Evolutionary conservation across 2,329 filamentous ascomycete genomes (phyloP).

Genomic region (Arthrobotrys iridis): DNA sequence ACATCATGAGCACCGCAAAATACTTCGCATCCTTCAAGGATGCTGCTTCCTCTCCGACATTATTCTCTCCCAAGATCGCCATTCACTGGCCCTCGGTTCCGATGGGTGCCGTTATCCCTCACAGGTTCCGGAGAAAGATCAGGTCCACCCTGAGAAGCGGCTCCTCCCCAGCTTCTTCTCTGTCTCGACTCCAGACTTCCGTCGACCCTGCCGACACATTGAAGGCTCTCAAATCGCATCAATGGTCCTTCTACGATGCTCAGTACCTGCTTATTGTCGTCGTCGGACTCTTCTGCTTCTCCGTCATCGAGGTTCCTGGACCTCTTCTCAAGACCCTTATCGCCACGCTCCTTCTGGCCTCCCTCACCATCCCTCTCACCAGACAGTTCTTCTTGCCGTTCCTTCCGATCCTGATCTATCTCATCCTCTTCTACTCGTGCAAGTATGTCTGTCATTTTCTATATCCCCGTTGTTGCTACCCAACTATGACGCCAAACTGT

Average conservation of each 20-base stretch:
- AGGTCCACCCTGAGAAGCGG: constrained; percentile 75
- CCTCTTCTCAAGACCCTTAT: constrained; percentile 80
- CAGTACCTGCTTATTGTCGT: constrained; percentile 82
- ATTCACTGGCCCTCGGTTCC: constrained; percentile 58
- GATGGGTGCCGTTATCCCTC: constrained; percentile 54
- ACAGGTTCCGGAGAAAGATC: constrained; percentile 66
- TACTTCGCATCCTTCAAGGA: constrained; percentile 50
- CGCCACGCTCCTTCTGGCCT: constrained; percentile 72
- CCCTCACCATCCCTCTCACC: constrained; percentile 82
- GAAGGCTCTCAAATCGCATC: constrained; percentile 77
- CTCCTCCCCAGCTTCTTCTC: constrained; percentile 74
- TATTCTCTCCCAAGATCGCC: constrained; percentile 51
- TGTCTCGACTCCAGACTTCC: constrained; percentile 81
- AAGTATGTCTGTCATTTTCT: constrained; percentile 71
- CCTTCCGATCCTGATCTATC: constrained; percentile 82
- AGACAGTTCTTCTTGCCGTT: constrained; percentile 92
- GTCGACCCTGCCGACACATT: constrained; percentile 83
- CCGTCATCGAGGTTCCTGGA: constrained; percentile 80
- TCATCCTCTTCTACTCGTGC: constrained; percentile 91
- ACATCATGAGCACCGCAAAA: constrained; percentile 34
- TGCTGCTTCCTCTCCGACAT: constrained; percentile 46
- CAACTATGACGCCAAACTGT: constrained; percentile 9
- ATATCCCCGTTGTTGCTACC: background rate
- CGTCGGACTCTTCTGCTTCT: constrained; percentile 82
- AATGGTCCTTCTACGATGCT: constrained; percentile 82